Base-by-base conservation (phyloP, 148 eudicot genomes). In the Nepenthes mirabilis region DNA sequence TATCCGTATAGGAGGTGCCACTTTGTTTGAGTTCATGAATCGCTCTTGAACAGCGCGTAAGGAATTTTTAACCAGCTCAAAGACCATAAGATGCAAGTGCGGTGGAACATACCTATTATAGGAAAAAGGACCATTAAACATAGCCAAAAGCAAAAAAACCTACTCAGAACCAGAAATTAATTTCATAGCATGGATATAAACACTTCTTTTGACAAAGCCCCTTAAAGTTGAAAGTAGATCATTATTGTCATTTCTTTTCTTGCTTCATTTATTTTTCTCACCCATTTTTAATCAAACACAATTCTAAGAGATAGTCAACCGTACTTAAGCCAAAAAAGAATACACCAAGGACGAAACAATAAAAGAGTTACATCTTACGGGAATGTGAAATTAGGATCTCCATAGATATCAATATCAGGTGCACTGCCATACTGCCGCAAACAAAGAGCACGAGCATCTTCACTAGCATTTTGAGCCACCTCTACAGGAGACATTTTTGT, bases 31-130 rank as follows among this genome's bases (percentile, higher is more conserved):
- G 72, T 94, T 90, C 88, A 94, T 79, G 68, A 56, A 86, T 36
- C 79, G 80, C 76, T 94, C 99, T 69, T 94, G 91, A 34, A 94
- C 99, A 68, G 99, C 99, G 68, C 99, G 99, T 37, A 89, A 73
- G 13, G 95, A 94, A 68, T 94, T 94, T 57, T 94, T 94, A 14
- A 94, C 99, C 82, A 94, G 74, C 80, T 94, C 99, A 70, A 94
- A 94, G 63, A 94, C 91, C 99, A 94, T 94, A 65, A 94, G 64
- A 57, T 94, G 95, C 69, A 94, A 78, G 72, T 94, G 99, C 47
- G 89, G 65, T 5, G 95, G 95, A 40, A 94, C 99, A 78, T 94
- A 93, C 56, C 98, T 93, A 83, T 23, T 9, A 52, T 54, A 53
- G 63, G 34, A n/a, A 9, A 43, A 37, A 34, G 34, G 32, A 23